Base-by-base conservation (phyloP, 768 basidiomycete species). In the Suillus cothurnatus region DNA sequence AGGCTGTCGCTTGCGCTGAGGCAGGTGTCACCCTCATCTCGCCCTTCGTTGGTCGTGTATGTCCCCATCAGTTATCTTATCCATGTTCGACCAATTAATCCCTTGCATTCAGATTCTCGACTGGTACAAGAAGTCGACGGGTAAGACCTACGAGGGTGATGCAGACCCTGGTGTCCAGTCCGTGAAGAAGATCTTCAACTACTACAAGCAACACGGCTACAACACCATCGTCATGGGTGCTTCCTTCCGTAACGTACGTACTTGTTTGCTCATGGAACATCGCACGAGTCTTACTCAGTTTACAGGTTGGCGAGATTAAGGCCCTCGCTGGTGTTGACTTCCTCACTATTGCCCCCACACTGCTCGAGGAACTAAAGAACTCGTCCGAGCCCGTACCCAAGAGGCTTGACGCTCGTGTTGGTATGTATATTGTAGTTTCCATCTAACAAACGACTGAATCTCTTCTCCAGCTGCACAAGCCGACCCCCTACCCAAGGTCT, bases 211-310 rank as follows among this genome's bases (percentile, higher is more conserved):
- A 77, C 88, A 99, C 81, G 86, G 87, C 66, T 99, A 99, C 88
- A 94, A 95, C 74, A 99, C 97, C 71, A 98, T 99, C 80, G 97
- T 99, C 78, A 98, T 99, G 97, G 97, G 97, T 76, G 97, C 97
- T 66, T 97, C 95, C 38, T 98, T 99, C 95, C 93, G 97, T 77
- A 99, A 98, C 84, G 90, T 95, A 71, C 64, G 91, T 82, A 45
- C 36, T 62, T 28, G 38, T 32, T 63, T 59, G 19, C 49, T 41
- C 19, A 63, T 45, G 6, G 53, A 28, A 38, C 60, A 70, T 52
- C 61, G 5, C 9, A 31, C 64, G 28, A 43, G 57, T 28, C 58
- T 21, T 34, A 63, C 62, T 61, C 70, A 60, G 59, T 41, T 50
- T 39, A 69, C 62, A 95, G 94, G 78, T 80, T 64, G 93, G 93